A percentile compares a stretch with the other conserved stretches of the same genome.
Conservation (phyloP, 2,329 filamentous ascomycete genomes). For the Juglanconis juglandina region DNA sequence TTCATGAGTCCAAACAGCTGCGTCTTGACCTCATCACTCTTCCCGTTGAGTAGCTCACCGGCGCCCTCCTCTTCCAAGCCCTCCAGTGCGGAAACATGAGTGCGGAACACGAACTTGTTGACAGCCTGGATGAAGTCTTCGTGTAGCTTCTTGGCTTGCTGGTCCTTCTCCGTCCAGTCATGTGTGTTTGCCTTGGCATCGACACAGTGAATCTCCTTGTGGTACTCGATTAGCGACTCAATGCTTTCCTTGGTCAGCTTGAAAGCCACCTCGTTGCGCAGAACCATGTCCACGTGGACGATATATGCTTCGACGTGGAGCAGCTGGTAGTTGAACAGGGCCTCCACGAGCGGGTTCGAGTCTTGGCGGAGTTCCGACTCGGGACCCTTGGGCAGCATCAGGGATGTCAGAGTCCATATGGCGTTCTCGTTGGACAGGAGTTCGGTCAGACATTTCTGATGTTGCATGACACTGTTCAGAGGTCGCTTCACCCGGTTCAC, state of each 20-base stretch:
- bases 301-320: conserved; percentile 95
- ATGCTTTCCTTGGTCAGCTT: conserved; percentile 96
- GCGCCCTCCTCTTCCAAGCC: conserved; percentile 95
- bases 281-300: conserved; percentile 98
- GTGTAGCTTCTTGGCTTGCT: conserved; percentile 94
- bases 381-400: conserved; percentile 89
- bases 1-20: conserved; percentile 82
- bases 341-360: conserved; percentile 77
- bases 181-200: conserved; percentile 86
- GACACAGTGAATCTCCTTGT: conserved; percentile 91
- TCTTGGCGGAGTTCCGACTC: conserved; percentile 81
- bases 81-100: conserved; percentile 83
- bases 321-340: conserved; percentile 88
- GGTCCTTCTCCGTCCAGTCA: conserved; percentile 94
- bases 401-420: conserved; percentile 89
- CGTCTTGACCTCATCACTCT: conserved; percentile 89
- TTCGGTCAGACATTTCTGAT: conserved; percentile 92
- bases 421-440: conserved; percentile 84
- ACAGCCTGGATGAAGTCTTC: conserved; percentile 94
- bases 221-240: conserved; percentile 87
- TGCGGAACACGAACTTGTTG: conserved; percentile 96
- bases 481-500: conserved; percentile 96
- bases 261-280: conserved; percentile 95
- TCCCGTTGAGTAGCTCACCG: conserved; percentile 86
- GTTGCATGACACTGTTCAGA: conserved; percentile 93